Base-by-base conservation (phyloP, 2,329 filamentous ascomycete genomes). In the Venturia pyrina region DNA sequence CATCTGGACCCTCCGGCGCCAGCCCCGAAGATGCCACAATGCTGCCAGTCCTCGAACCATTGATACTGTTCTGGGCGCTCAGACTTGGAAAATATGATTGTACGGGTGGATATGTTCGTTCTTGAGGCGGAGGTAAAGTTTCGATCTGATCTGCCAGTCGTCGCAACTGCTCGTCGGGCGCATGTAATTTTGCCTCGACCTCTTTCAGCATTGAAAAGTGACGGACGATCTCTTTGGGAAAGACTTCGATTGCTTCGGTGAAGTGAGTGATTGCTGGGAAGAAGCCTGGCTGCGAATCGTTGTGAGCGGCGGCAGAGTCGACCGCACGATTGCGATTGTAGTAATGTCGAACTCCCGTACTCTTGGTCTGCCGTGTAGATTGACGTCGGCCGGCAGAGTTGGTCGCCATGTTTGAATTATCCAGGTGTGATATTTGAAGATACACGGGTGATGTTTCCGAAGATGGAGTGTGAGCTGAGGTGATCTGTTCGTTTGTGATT, bases 201-300 rank as follows among this genome's bases (percentile, higher is more conserved):
- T 99, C 95, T 76, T 97, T 97, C 70, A 99, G 83, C 66, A 98
- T 84, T 43, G 93, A 97, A 72, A 96, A 96, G 77, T 99, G 93
- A 74, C 92, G 88, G 71, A 96, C 91, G 63, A 97, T 90, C 79
- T 99, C 95, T 76, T 93, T 93, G 5, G 95, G 95, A 34, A 99
- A 85, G 48, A 93, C 93, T 63, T 91, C 88, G 74, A 98, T 91
- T 69, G 92, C 88, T 76, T 98, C 93, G 69, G 93, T 90, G 75
- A 99, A 98, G 74, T 87, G 86, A 50, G 84, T 85, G 69, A 89
- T 82, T 32, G 85, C 87, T 67, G 87, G 86, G 71, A 85, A 88
- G 76, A 89, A 87, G 71, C 80, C 81, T 34, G 77, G 76, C 70
- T 75, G 66, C 34, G 68, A 63, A 44, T 72, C 70, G 60, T 71